phyloP scores from a whole-genome alignment of 345 rosid species.

The Noccaea bulbosa region DNA sequence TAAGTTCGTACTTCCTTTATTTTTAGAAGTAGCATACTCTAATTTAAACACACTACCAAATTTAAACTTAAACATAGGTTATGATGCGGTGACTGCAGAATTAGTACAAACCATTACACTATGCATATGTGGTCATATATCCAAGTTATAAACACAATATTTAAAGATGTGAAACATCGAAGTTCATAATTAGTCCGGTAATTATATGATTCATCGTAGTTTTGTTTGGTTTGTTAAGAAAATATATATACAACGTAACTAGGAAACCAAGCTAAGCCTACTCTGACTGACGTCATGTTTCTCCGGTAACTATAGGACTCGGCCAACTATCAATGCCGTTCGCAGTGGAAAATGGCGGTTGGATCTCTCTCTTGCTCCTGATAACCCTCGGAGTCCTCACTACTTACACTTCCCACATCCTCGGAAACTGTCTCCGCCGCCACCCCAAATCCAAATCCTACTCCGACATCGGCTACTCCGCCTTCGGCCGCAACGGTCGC shows the following conservation, averaged over 20 bases:
- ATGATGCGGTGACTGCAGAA: no score
- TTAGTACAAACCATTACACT: no score
- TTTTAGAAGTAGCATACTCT: no score
- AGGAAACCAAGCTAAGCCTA: neutral
- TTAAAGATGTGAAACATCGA: no score
- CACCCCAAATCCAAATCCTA: slow-evolving; percentile 67
- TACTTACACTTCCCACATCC: slow-evolving; percentile 64
- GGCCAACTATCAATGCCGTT: slow-evolving; percentile 81
- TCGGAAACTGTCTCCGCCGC: slow-evolving; percentile 69
- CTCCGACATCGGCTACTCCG: slow-evolving; percentile 64
- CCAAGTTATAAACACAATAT: neutral
- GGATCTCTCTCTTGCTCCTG: slow-evolving; percentile 66
- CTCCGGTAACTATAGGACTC: slow-evolving; percentile 51
- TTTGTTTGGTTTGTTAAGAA: no score
- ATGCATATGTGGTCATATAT: no score
- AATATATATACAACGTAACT: no score
- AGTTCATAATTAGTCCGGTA: no score
- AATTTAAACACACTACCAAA: no score
- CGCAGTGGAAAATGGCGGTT: slow-evolving; percentile 73
- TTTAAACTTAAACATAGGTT: no score
- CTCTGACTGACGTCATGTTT: slow-evolving; percentile 31
- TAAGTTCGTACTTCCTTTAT: neutral
- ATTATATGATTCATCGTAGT: no score
- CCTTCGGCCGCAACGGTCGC: slow-evolving; percentile 61
- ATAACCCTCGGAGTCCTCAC: slow-evolving; percentile 56